phyloP scores from a whole-genome alignment of 2,329 filamentous ascomycete genomes.

The Drechmeria coniospora region DNA sequence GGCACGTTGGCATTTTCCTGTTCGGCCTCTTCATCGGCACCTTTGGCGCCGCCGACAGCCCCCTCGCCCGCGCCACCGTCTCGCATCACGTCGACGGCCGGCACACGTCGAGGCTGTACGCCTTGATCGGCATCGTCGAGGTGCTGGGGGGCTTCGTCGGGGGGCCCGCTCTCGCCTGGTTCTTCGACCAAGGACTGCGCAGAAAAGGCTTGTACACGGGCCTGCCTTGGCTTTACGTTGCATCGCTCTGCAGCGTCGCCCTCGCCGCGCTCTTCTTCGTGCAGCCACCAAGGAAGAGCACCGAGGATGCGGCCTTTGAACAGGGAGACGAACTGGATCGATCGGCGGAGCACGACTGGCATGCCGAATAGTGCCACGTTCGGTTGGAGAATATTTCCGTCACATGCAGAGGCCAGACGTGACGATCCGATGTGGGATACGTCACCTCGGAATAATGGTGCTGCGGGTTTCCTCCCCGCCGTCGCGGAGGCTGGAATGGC shows the following conservation, averaged over 20 bases:
- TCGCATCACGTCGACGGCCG: slow-evolving; percentile 22
- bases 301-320: slow-evolving; percentile 4
- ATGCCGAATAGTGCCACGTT: slow-evolving; percentile 11
- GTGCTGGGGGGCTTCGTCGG: slow-evolving; percentile 22
- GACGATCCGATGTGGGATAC: too few relatives aligned
- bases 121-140: slow-evolving; percentile 24
- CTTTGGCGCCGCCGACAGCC: slow-evolving; percentile 22
- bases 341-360: slow-evolving; percentile 9
- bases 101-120: slow-evolving; percentile 25
- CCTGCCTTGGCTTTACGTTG: slow-evolving; percentile 24
- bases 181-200: slow-evolving; percentile 20
- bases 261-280: slow-evolving; percentile 17
- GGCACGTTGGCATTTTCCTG: slow-evolving; percentile 18
- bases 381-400: too few relatives aligned
- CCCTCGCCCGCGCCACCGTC: slow-evolving; percentile 23
- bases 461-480: too few relatives aligned
- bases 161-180: slow-evolving; percentile 23
- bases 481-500: too few relatives aligned
- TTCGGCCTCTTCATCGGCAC: slow-evolving; percentile 21
- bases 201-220: slow-evolving; percentile 20
- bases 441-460: too few relatives aligned
- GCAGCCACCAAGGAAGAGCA: slow-evolving; percentile 11
- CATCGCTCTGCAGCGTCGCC: slow-evolving; percentile 13
- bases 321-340: slow-evolving; percentile 9
- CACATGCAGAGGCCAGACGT: too few relatives aligned